phyloP scores from a whole-genome alignment of 257 asterid genomes.

The Paraleonurus japonicus region DNA sequence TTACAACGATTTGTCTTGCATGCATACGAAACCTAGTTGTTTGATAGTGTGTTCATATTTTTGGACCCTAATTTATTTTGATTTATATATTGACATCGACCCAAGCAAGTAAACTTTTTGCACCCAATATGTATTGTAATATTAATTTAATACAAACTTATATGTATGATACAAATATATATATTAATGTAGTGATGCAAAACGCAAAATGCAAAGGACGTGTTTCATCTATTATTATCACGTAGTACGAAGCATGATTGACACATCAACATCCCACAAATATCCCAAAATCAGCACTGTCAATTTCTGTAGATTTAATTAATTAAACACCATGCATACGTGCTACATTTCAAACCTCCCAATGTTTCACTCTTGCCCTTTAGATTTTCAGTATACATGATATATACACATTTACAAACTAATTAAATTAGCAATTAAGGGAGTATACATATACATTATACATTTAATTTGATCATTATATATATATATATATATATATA shows the following conservation, averaged over 20 bases:
- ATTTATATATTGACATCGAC: neutral
- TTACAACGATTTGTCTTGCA: too few species aligned
- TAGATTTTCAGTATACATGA: neutral
- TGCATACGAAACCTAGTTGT: too few species aligned
- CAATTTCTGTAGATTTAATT: neutral
- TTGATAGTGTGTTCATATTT: too few species aligned
- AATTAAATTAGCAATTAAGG: neutral
- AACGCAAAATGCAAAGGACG: neutral
- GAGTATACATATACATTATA: neutral
- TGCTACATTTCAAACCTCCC: neutral
- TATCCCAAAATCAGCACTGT: constrained; percentile 11
- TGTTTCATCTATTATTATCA: constrained; percentile 1
- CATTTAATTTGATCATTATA: neutral
- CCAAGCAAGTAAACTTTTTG: neutral
- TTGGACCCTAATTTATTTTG: too few species aligned
- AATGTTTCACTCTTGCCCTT: neutral
- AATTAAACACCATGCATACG: constrained; percentile 2
- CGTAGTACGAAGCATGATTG: neutral
- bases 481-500: too few species aligned
- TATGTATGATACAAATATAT: too few species aligned
- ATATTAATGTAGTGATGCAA: too few species aligned
- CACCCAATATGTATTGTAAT: too few species aligned
- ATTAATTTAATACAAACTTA: too few species aligned
- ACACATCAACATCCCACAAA: constrained; percentile 31
- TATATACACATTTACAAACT: neutral